phyloP scores from a whole-genome alignment of 495 filamentous ascomycete species.

The Penicillium fimorum region DNA sequence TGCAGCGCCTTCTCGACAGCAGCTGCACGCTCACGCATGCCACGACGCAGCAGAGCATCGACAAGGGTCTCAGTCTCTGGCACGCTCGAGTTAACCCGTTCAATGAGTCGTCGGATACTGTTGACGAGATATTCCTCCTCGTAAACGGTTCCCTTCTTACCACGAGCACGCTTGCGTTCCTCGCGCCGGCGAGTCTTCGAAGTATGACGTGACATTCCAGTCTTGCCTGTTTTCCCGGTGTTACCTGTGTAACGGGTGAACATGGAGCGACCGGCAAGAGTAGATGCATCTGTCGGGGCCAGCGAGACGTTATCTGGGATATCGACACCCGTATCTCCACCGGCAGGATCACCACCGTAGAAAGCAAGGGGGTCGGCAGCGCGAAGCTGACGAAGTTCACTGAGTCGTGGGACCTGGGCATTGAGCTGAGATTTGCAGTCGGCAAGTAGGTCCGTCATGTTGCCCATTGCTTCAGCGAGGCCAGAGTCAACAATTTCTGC shows the following conservation, averaged over 20 bases:
- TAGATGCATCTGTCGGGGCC: conserved; percentile 78
- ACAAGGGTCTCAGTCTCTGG: conserved; percentile 70
- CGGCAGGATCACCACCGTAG: conserved; percentile 65
- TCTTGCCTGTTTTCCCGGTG: conserved; percentile 66
- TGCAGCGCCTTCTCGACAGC: conserved; percentile 70
- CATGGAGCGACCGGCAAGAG: conserved; percentile 67
- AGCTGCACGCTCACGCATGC: conserved; percentile 82
- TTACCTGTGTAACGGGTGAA: conserved; percentile 91
- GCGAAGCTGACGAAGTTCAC: conserved; percentile 77
- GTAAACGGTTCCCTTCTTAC: conserved; percentile 94
- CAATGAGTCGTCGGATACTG: conserved; percentile 77
- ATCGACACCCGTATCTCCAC: conserved; percentile 55
- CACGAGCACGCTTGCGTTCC: conserved; percentile 90
- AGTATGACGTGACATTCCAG: conserved; percentile 67
- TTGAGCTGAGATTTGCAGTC: conserved; percentile 83
- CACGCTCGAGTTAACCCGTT: conserved; percentile 70
- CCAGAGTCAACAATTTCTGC: conserved; percentile 67
- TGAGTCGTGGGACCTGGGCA: conserved; percentile 80
- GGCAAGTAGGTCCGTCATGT: conserved; percentile 81
- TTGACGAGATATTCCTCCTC: conserved; percentile 96
- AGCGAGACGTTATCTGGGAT: conserved; percentile 90
- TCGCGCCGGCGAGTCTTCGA: conserved; percentile 80
- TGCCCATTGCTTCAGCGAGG: conserved; percentile 71
- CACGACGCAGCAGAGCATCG: conserved; percentile 68
- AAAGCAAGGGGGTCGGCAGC: conserved; percentile 76